Base-by-base conservation (phyloP, 495 filamentous ascomycete genomes). In the Evansstolkia leycettana region DNA sequence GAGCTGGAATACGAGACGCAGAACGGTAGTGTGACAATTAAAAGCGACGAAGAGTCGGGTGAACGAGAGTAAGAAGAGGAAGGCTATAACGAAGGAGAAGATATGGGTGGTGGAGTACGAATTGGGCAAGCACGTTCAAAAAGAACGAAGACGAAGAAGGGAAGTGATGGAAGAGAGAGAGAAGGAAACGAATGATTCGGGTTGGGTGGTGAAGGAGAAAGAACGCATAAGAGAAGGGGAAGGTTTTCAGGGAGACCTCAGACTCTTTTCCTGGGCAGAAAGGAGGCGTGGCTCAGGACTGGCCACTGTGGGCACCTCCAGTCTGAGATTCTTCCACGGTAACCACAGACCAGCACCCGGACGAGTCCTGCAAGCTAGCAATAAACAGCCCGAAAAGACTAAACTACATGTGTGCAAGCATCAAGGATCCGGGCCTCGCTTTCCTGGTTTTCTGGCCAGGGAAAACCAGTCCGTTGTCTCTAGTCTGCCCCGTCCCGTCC, bases 81-180 rank as follows among this genome's bases (percentile, higher is more conserved):
- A 47, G 44, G 33, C 46, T 52, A 50, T 45, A 55, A 52, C 50
- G 54, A 59, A 48, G 38, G 50, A 46, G 47, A 50, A 53, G 53
- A 37, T 40, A 20, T 39, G 34, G 35, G 34, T 17, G 50, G 30
- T 33, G 30, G 28, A 51, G 42, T 40, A 52, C 52, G 54, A 51
- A 33, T 19, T 57, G 46, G 57, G 53, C 51, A 56, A 51, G 55
- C 51, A 67, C 57, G 67, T 57, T 60, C 51, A 43, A 46, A 54
- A 50, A 47, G 60, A 52, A 47, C 51, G 65, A 47, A 38, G 46
- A 45, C 45, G 52, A 50, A 45, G 53, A 55, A 53, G 50, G 55
- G 59, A 60, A 16, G 30, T 3, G 28, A 29, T 5, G 14, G 28
- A 29, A 45, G 34, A 45, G 40, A 45, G 40, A 43, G 34, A 50